A percentile compares a stretch with the other conserved stretches of the same genome.
Evolutionary conservation across 75 land plant species (phyloP).

Genomic region (Azolla pinnata): DNA sequence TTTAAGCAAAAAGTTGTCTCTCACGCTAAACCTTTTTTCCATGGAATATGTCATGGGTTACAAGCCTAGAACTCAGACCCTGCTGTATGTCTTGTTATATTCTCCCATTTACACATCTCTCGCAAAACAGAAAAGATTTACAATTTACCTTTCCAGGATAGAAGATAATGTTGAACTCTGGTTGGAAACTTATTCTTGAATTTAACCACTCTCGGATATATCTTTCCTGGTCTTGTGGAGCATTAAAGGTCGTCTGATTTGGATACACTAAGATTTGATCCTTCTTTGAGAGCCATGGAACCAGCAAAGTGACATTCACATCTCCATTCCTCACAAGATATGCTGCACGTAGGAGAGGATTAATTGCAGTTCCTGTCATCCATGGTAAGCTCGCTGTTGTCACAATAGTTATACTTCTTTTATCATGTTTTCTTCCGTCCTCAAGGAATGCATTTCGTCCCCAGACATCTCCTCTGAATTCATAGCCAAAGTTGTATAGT

Average conservation of each 20-base stretch:
- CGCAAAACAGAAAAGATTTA: too few species aligned
- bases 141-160: constrained; percentile 84
- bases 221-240: constrained; percentile 58
- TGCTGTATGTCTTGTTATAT: too few species aligned
- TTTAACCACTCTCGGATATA: constrained; percentile 66
- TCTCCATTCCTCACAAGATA: constrained; percentile 55
- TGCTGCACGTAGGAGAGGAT: constrained; percentile 82
- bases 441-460: background rate
- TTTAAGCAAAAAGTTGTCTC: too few species aligned
- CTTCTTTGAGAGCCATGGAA: constrained; percentile 64
- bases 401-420: constrained; percentile 55
- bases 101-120: too few species aligned
- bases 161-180: constrained; percentile 39
- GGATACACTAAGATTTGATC: constrained; percentile 71
- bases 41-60: too few species aligned
- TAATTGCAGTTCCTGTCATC: constrained; percentile 90
- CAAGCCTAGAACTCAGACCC: too few species aligned
- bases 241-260: constrained; percentile 37
- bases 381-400: constrained; percentile 86
- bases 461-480: constrained; percentile 61
- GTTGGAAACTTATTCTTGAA: constrained; percentile 43
- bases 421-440: constrained; percentile 11
- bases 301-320: constrained; percentile 49
- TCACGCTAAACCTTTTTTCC: too few species aligned
- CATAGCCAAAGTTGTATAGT: constrained; percentile 75